phyloP scores from a whole-genome alignment of 139 green algal genomes.

The Pseudopediastrum boryanum region DNA sequence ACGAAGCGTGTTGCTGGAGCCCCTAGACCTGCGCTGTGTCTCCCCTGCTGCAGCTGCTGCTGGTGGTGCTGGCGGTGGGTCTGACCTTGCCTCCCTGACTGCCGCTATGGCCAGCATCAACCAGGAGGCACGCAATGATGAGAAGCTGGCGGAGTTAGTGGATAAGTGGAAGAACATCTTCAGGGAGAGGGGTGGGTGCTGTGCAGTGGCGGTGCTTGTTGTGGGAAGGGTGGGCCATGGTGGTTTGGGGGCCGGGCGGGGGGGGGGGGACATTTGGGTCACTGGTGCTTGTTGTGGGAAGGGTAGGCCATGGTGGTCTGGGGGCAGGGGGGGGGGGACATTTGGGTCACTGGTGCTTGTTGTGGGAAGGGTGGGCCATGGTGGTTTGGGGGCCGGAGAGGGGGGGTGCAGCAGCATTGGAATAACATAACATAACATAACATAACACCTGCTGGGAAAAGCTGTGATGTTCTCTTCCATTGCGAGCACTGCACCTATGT shows the following conservation, averaged over 20 bases:
- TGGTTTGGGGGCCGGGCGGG: no score
- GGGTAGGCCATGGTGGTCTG: background rate
- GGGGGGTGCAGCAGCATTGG: no score
- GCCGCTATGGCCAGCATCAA: constrained; percentile 44
- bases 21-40: no score
- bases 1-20: no score
- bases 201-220: background rate
- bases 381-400: background rate
- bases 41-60: background rate
- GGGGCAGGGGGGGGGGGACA: background rate
- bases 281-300: background rate
- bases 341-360: background rate
- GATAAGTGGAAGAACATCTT: constrained; percentile 53
- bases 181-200: constrained; percentile 33
- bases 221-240: no score
- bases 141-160: constrained; percentile 47
- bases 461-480: no score
- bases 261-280: background rate
- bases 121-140: constrained; percentile 52
- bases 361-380: background rate
- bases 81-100: background rate
- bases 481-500: no score
- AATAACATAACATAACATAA: no score
- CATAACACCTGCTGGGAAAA: no score
- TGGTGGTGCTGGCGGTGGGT: constrained; percentile 11